These are phyloP conservation scores for Fusarium lateritium DNA, from an alignment of 2,329 filamentous ascomycete species.

Conservation along the genomic window DNA sequence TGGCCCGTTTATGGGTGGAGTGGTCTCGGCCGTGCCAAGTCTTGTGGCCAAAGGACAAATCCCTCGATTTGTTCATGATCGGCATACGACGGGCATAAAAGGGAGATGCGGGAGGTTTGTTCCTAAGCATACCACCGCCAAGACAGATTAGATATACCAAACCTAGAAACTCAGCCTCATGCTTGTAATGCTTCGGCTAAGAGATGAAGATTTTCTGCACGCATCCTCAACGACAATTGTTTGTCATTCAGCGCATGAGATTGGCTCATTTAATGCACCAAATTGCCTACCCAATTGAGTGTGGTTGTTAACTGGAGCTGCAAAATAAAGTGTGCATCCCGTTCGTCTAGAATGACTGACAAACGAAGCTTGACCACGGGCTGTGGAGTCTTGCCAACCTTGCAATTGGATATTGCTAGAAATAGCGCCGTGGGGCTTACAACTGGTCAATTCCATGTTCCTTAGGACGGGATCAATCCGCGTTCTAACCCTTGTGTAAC, in stretches of 20 bases:
- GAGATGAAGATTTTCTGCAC: background rate
- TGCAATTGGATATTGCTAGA: constrained; percentile 6
- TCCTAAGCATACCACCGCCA: constrained; percentile 1
- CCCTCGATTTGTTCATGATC: constrained; percentile 27
- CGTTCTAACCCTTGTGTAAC: constrained; percentile 13
- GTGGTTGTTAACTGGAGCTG: constrained; percentile 11
- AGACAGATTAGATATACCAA: background rate
- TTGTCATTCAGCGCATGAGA: constrained; percentile 38
- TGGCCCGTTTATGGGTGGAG: constrained; percentile 1
- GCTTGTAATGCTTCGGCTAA: constrained; percentile 4
- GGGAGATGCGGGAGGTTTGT: constrained; percentile 11
- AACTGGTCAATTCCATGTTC: constrained; percentile 19
- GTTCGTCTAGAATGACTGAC: constrained; percentile 1
- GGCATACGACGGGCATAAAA: constrained; percentile 26
- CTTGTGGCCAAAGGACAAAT: constrained; percentile 9
- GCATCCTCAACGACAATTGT: constrained; percentile 1
- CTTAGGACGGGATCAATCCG: constrained; percentile 30
- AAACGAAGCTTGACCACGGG: constrained; percentile 18
- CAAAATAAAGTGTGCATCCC: too few relatives aligned
- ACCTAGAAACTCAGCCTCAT: background rate
- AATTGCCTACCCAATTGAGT: constrained; percentile 14
- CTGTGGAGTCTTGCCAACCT: constrained; percentile 9
- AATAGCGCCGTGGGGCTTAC: constrained; percentile 31
- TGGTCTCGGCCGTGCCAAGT: constrained; percentile 30
- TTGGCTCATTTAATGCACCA: constrained; percentile 31